Evolutionary conservation across 2,329 filamentous ascomycete genomes (phyloP).

Genomic region (Cercospora berteroae): DNA sequence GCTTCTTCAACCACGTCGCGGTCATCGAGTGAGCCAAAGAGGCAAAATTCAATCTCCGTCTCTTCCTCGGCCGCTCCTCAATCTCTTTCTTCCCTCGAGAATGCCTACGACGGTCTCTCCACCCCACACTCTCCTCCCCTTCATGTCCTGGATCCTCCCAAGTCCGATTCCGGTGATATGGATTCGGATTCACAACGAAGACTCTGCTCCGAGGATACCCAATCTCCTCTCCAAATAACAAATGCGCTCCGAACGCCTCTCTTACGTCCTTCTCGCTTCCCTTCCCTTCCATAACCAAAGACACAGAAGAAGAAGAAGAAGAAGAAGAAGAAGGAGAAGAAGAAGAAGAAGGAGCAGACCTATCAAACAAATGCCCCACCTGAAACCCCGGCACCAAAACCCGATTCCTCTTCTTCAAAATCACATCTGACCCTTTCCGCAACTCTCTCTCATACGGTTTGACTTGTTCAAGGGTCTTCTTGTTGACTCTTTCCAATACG

Average conservation of each 20-base stretch:
- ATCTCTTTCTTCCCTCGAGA: neutral
- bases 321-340: neutral
- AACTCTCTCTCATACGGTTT: slow-evolving; percentile 2
- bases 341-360: neutral
- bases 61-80: neutral
- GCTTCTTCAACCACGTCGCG: slow-evolving; percentile 4
- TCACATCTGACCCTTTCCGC: neutral
- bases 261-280: neutral
- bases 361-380: neutral
- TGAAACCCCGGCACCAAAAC: neutral
- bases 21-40: slow-evolving; percentile 6
- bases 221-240: slow-evolving; percentile 1
- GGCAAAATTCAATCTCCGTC: slow-evolving; percentile 2
- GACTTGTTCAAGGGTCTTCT: neutral
- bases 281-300: neutral
- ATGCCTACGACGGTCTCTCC: neutral
- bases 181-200: slow-evolving; percentile 9
- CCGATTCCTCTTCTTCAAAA: neutral
- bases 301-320: neutral
- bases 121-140: neutral
- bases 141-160: slow-evolving; percentile 6
- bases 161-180: slow-evolving; percentile 11
- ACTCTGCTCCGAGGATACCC: neutral
- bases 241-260: neutral
- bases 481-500: neutral